Conservation (phyloP, 2,329 filamentous ascomycete genomes). For the Sporothrix schenckii region DNA sequence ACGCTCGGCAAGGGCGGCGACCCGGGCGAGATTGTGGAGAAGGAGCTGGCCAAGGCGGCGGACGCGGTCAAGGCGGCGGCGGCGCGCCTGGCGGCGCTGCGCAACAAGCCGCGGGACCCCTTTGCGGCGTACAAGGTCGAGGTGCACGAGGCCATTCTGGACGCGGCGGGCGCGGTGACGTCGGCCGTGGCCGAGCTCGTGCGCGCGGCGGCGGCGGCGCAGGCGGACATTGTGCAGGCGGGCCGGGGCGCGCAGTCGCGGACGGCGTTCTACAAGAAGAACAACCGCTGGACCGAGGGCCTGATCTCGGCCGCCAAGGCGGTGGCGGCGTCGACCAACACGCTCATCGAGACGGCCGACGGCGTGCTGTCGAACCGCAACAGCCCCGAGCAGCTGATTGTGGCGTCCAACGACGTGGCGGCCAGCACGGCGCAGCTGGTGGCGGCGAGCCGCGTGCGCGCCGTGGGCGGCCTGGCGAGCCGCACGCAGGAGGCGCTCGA, state of each 20-base stretch:
- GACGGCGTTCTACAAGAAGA: conserved; percentile 99
- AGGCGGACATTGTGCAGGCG: conserved; percentile 94
- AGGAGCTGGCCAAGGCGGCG: conserved; percentile 88
- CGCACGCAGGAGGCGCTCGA: conserved; percentile 93
- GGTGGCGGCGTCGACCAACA: conserved; percentile 90
- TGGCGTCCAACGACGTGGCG: conserved; percentile 95
- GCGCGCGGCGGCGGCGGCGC: conserved; percentile 88
- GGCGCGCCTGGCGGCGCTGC: conserved; percentile 84
- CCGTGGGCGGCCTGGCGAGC: conserved; percentile 80
- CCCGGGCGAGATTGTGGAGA: conserved; percentile 88
- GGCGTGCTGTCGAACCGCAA: conserved; percentile 91
- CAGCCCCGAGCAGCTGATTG: conserved; percentile 94
- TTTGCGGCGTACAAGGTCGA: conserved; percentile 96
- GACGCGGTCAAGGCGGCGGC: conserved; percentile 93
- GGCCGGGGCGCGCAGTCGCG: conserved; percentile 83
- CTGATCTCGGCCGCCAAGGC: conserved; percentile 97
- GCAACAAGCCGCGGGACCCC: conserved; percentile 93
- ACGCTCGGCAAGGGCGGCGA: conserved; percentile 82
- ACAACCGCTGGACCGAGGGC: conserved; percentile 98
- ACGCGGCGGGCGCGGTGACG: conserved; percentile 89
- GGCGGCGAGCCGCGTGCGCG: conserved; percentile 93
- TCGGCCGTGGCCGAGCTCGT: conserved; percentile 92
- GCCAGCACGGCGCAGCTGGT: conserved; percentile 96
- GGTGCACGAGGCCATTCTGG: conserved; percentile 93
- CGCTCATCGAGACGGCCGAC: conserved; percentile 95